These are phyloP conservation scores for Aspergillus pseudoglaucus DNA, from an alignment of 2,329 filamentous ascomycete species.

Conservation along the genomic window DNA sequence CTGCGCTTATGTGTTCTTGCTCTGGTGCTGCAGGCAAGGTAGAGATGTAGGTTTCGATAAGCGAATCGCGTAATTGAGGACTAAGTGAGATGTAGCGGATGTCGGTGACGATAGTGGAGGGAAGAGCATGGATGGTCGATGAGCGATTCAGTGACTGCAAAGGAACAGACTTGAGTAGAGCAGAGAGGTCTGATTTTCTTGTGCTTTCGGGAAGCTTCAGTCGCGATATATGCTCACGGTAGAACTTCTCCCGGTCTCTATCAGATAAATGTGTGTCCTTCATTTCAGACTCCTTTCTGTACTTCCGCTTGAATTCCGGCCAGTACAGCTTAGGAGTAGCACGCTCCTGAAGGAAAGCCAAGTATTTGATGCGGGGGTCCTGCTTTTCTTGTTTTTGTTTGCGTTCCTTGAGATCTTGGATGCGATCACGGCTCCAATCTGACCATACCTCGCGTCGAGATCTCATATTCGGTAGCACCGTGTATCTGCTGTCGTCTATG, in stretches of 20 bases:
- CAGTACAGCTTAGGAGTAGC: conserved; percentile 92
- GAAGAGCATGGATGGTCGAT: conserved; percentile 34
- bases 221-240: conserved; percentile 41
- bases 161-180: conserved; percentile 39
- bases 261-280: conserved; percentile 39
- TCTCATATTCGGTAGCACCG: conserved; percentile 72
- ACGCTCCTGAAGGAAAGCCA: conserved; percentile 71
- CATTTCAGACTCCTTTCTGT: conserved; percentile 73
- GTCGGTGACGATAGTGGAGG: conserved; percentile 37
- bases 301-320: conserved; percentile 93
- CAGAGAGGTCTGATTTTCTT: conserved; percentile 41
- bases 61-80: conserved; percentile 31
- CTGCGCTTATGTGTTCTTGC: conserved; percentile 26
- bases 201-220: conserved; percentile 42
- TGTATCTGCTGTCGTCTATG: conserved; percentile 81
- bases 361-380: conserved; percentile 76
- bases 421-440: conserved; percentile 72
- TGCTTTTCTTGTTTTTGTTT: conserved; percentile 70
- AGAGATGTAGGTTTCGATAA: conserved; percentile 40
- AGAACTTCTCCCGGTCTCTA: conserved; percentile 45
- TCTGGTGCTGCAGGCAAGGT: conserved; percentile 36
- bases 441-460: conserved; percentile 75
- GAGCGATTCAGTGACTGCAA: conserved; percentile 35
- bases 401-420: conserved; percentile 64
- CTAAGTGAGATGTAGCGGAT: conserved; percentile 39